Conservation (phyloP, 441 rosid genomes). For the Mallotus japonicus region DNA sequence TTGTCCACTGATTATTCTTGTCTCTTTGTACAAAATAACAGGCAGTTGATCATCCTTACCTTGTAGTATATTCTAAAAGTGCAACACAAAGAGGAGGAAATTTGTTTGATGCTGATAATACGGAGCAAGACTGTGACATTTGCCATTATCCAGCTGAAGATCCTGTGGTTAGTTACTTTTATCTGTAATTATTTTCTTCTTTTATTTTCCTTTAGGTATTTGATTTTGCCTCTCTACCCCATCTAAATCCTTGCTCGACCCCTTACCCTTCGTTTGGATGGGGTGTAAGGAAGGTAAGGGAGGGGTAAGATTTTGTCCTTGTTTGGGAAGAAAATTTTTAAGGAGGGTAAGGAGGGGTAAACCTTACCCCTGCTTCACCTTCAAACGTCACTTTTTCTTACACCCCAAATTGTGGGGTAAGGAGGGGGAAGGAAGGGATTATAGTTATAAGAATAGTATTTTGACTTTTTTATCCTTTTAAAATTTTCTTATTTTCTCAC, state of each 20-base stretch:
- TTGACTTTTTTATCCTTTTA: too few relatives aligned
- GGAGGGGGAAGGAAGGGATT: too few relatives aligned
- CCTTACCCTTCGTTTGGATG: too few relatives aligned
- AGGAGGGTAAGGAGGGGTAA: too few relatives aligned
- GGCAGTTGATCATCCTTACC: conserved; percentile 99
- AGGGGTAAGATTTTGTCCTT: too few relatives aligned
- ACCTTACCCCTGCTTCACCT: too few relatives aligned
- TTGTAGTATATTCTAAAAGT: conserved; percentile 74
- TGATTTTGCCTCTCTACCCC: neutral
- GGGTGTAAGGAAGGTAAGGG: too few relatives aligned
- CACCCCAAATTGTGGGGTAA: too few relatives aligned
- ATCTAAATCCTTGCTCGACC: neutral
- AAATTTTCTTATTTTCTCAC: too few relatives aligned
- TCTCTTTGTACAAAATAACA: conserved; percentile 35
- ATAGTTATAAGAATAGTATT: too few relatives aligned
- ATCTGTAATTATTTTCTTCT: conserved; percentile 14
- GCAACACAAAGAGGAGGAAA: conserved; percentile 44
- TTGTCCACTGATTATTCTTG: conserved; percentile 6
- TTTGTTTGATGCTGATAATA: conserved; percentile 31
- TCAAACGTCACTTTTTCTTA: too few relatives aligned
- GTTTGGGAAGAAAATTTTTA: too few relatives aligned
- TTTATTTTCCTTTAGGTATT: conserved; percentile 1
- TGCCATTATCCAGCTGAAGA: conserved; percentile 86
- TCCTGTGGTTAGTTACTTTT: conserved; percentile 54
- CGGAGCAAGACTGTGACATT: conserved; percentile 67